Evolutionary conservation across 2,329 filamentous ascomycete species (phyloP), one percentile per base, ranked within the genome.

Genomic region (Fusarium agapanthi): DNA sequence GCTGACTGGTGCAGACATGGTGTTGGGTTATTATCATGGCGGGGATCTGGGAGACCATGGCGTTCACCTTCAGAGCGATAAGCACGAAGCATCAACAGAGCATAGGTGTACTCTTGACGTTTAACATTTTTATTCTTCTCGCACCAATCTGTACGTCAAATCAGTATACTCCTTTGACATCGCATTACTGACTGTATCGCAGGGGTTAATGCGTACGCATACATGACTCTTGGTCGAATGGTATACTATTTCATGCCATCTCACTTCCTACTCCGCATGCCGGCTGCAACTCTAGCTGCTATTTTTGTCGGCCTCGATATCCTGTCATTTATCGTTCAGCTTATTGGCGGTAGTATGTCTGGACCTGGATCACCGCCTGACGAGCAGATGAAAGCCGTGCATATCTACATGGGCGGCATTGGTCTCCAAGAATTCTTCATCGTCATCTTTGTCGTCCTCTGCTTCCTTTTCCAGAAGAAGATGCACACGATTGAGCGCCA

Each of bases 381-480:
- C 5, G 75, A 77, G 12, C 77, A 80, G 30, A 66, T 78, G 34
- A 70, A 61, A 26, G 83, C 79, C 3, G 81, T 85, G 1, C 79
- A 84, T 55, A 79, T 86, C 65, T 89, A 88, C 77, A 88, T 87
- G 85, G 86, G 83, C 16, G 87, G 87, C 1, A 85, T 88, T 22
- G 86, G 83, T 0, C 75, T 88, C 1, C 87, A 89, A 67, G 79
- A 88, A 69, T 74, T 84, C 35, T 87, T 87, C 64, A 86, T 88
- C 60, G 65, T 88, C 6, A 56, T 84, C n/a, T 87, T 88, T 67
- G 73, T 83, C 4, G 75, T 69, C 0, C 77, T 88, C 5, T 75
- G 69, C n/a, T 48, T 77, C 13, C 35, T 28, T 2, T 77, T 77
- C 8, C 76, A 77, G 18, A 45, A 51, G 3, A 48, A 65, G 10